Percentiles rank a stretch among this genome's conserved stretches.
phyloP scores from a whole-genome alignment of 2,329 filamentous ascomycete species.

The Aspergillus ibericus region DNA sequence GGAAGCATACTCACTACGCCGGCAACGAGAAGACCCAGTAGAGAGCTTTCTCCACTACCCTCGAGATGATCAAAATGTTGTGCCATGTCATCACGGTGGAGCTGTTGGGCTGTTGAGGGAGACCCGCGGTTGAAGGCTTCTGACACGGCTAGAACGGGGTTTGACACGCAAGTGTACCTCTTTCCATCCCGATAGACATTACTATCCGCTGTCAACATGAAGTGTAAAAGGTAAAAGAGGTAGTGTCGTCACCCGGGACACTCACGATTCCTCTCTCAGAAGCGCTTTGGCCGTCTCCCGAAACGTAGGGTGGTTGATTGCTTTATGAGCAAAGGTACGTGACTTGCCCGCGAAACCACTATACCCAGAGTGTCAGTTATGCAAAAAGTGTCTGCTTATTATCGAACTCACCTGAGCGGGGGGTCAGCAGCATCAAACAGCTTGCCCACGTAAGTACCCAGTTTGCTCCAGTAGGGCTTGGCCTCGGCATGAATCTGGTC shows the following conservation, averaged over 20 bases:
- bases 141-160: not conserved
- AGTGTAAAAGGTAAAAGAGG: too few relatives aligned
- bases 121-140: conserved; percentile 2
- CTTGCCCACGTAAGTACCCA: not conserved
- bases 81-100: conserved; percentile 1
- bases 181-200: not conserved
- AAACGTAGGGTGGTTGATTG: not conserved
- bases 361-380: not conserved
- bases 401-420: not conserved
- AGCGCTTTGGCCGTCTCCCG: not conserved
- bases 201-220: not conserved
- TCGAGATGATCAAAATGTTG: conserved; percentile 2
- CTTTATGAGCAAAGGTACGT: not conserved
- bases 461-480: not conserved
- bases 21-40: not conserved
- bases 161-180: not conserved
- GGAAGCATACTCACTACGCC: not conserved
- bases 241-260: not conserved
- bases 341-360: not conserved
- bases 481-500: not conserved
- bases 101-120: not conserved
- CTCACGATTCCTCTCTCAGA: not conserved
- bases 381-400: too few relatives aligned
- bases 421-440: not conserved
- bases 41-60: not conserved